Base-by-base conservation (phyloP, 805 yeast species). In the Candida tallmaniae region DNA sequence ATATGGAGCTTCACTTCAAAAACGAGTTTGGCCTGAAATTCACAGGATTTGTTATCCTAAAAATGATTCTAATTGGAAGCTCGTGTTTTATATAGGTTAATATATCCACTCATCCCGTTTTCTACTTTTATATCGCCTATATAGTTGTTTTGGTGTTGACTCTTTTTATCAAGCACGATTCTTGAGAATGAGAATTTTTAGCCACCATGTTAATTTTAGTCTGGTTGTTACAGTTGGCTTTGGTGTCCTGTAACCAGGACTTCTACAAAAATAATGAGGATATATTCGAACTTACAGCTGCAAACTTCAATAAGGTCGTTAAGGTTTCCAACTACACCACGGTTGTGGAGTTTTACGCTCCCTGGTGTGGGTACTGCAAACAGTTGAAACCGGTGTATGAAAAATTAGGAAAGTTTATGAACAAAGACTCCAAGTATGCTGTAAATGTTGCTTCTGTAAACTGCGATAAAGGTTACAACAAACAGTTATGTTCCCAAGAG, bases 351-450 rank as follows among this genome's bases (percentile, higher is more conserved):
- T 89, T 89, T 58, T 89, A 83, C 58, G 97, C 97, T 4, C 96
- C 97, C 24, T 89, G 97, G 97, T 90, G 98, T 65, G 96, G 97
- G 4, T 87, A 90, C 58, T 90, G 98, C 60, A 73, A 79, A 48
- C 72, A 77, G 38, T 63, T 90, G 32, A 74, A 78, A 39, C 80
- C 83, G 3, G 76, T 76, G 2, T 82, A 69, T 56, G 63, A 67
- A 31, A 80, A 80, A 50, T 76, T 80, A 10, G 94, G 84, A 5
- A 74, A 73, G 33, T 56, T 62, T 19, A 62, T 84, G 5, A 71
- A 73, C 19, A 75, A 74, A 5, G 68, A 64, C 28, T 54, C 62
- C 24, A 51, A 62, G 38, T 59, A 74, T 32, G 65, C 69, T 13
- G 73, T 74, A 6, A 76, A 78, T 42, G 78, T 87, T 13, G 96